Percentiles rank a stretch among this genome's conserved stretches.
These are phyloP conservation scores for Pseudogymnoascus sp. DNA, from an alignment of 2,329 filamentous ascomycete species.

Conservation along the genomic window DNA sequence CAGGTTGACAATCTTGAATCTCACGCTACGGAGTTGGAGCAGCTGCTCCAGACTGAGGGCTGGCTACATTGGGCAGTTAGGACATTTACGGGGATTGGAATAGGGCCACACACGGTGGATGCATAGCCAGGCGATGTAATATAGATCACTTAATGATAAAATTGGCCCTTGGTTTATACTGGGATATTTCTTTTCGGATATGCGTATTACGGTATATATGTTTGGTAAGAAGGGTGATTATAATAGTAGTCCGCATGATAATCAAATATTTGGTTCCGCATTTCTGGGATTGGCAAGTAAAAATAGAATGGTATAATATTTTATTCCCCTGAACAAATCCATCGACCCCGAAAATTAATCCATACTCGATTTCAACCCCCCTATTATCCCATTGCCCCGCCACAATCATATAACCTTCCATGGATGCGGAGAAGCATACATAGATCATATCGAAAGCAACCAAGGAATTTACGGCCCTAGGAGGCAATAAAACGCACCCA, in stretches of 20 bases:
- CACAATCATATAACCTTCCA: neutral
- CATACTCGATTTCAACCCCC: neutral
- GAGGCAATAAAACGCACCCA: neutral
- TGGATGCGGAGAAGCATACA: neutral
- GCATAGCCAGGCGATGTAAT: neutral
- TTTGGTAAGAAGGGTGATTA: neutral
- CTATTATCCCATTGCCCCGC: neutral
- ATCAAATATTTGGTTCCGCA: neutral
- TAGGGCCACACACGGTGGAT: slow-evolving; percentile 16
- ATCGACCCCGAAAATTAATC: neutral
- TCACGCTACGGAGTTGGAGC: slow-evolving; percentile 53
- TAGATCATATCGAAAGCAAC: neutral
- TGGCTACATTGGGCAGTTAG: slow-evolving; percentile 28
- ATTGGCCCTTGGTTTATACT: neutral
- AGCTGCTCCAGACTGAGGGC: slow-evolving; percentile 24
- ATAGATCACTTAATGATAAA: neutral
- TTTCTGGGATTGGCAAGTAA: neutral
- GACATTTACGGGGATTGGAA: slow-evolving; percentile 26
- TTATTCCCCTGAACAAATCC: neutral
- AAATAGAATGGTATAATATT: neutral
- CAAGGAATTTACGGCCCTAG: neutral
- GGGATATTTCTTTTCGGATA: neutral
- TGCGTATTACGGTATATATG: neutral
- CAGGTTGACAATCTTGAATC: slow-evolving; percentile 66
- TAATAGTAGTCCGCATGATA: neutral